Conservation (phyloP, 495 filamentous ascomycete species). For the Aspergillus sparsus region DNA sequence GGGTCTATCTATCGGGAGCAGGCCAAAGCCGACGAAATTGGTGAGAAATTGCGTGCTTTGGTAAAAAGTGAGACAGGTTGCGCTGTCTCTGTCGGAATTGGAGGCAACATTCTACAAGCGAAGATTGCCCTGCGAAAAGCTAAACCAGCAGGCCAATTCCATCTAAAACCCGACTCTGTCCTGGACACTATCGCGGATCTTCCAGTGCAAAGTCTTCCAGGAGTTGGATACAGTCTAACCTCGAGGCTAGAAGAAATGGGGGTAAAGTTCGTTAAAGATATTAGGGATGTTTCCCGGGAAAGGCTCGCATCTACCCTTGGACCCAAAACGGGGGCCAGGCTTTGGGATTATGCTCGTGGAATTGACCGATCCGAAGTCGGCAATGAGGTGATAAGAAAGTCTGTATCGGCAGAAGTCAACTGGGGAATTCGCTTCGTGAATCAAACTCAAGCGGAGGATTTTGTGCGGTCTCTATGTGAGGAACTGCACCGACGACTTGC, state of each 20-base stretch:
- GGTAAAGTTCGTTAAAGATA: slow-evolving; percentile 76
- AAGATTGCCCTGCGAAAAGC: slow-evolving; percentile 89
- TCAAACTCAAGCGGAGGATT: slow-evolving; percentile 87
- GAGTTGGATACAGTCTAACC: slow-evolving; percentile 83
- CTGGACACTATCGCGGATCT: slow-evolving; percentile 74
- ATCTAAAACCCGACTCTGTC: slow-evolving; percentile 77
- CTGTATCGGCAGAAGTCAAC: slow-evolving; percentile 93
- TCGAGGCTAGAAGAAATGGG: slow-evolving; percentile 86
- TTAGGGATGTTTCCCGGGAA: slow-evolving; percentile 73
- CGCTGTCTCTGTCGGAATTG: slow-evolving; percentile 91
- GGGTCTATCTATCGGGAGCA: slow-evolving; percentile 81
- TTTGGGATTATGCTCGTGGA: slow-evolving; percentile 88
- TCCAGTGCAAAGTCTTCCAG: slow-evolving; percentile 77
- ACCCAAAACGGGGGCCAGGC: slow-evolving; percentile 87
- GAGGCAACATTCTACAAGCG: slow-evolving; percentile 84
- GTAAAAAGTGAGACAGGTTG: slow-evolving; percentile 77
- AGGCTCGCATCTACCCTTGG: slow-evolving; percentile 70
- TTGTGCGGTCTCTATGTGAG: slow-evolving; percentile 76
- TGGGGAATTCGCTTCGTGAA: slow-evolving; percentile 96
- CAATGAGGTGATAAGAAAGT: slow-evolving; percentile 77
- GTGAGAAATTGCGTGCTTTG: slow-evolving; percentile 60
- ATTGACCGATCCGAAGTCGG: slow-evolving; percentile 88
- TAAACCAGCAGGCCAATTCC: slow-evolving; percentile 91
- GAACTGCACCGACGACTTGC: slow-evolving; percentile 79
- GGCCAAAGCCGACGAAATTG: slow-evolving; percentile 75